Evolutionary conservation across 768 basidiomycete genomes (phyloP).

Genomic region (Lactifluus volemus): DNA sequence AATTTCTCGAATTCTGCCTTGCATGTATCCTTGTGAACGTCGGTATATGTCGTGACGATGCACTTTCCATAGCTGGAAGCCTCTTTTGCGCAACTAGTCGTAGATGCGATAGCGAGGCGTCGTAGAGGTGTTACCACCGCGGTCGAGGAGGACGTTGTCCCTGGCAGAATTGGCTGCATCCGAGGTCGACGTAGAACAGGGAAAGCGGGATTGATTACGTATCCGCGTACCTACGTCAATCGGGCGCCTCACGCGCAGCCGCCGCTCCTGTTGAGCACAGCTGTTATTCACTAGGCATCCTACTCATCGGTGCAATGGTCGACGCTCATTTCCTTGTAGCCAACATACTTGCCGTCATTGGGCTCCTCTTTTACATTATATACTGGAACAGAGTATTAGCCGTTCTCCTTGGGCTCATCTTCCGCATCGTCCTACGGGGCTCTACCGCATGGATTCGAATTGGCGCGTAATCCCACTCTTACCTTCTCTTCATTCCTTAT

Average conservation of each 20-base stretch:
- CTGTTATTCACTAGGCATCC: too few relatives aligned
- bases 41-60: conserved; percentile 71
- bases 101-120: conserved; percentile 61
- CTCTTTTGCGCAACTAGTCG: conserved; percentile 60
- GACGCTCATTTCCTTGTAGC: conserved; percentile 52
- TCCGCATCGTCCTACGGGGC: conserved; percentile 67
- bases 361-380: conserved; percentile 70
- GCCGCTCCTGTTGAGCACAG: too few relatives aligned
- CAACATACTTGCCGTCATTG: conserved; percentile 47
- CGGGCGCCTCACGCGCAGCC: too few relatives aligned
- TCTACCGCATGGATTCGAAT: conserved; percentile 82
- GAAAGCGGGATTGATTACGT: too few relatives aligned
- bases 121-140: conserved; percentile 40
- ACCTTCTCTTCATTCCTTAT: not conserved
- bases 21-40: conserved; percentile 79
- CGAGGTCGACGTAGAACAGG: too few relatives aligned
- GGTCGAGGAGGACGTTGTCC: conserved; percentile 21
- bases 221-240: too few relatives aligned
- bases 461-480: conserved; percentile 35
- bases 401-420: conserved; percentile 48
- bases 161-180: conserved; percentile 16
- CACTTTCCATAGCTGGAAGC: conserved; percentile 85
- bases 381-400: conserved; percentile 87
- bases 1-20: conserved; percentile 78
- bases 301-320: conserved; percentile 36